Conservation (phyloP, 2,329 filamentous ascomycete genomes). For the Fusarium hostae region DNA sequence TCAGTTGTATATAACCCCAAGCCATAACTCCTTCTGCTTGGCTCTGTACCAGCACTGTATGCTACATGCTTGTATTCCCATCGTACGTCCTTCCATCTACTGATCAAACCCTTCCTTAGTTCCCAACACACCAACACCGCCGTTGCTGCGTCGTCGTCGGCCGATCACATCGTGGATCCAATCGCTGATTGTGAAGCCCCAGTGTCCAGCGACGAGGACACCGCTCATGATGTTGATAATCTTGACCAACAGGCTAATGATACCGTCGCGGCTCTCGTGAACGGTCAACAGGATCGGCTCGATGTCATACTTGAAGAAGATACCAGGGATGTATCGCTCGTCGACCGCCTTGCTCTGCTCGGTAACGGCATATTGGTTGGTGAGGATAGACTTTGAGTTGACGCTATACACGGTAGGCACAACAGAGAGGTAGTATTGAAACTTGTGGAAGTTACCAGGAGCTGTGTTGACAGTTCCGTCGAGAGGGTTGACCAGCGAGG, state of each 20-base stretch:
- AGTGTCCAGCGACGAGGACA: constrained; percentile 91
- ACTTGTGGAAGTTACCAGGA: constrained; percentile 87
- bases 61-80: constrained; percentile 13
- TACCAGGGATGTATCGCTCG: constrained; percentile 80
- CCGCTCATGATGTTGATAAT: constrained; percentile 92
- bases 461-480: constrained; percentile 87
- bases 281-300: constrained; percentile 92
- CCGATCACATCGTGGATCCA: constrained; percentile 73
- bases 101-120: constrained; percentile 54
- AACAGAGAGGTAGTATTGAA: constrained; percentile 96
- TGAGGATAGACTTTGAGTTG: constrained; percentile 75
- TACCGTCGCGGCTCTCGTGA: constrained; percentile 79
- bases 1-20: constrained; percentile 29
- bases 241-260: constrained; percentile 81
- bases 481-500: constrained; percentile 90
- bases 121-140: constrained; percentile 63
- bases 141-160: constrained; percentile 57
- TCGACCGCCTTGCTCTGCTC: constrained; percentile 80
- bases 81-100: constrained; percentile 4
- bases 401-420: constrained; percentile 94
- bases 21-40: constrained; percentile 32
- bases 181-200: constrained; percentile 87
- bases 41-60: constrained; percentile 17
- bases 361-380: constrained; percentile 98
- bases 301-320: constrained; percentile 99